Conservation (phyloP, 2,329 filamentous ascomycete species). For the Metarhizium guizhouense region DNA sequence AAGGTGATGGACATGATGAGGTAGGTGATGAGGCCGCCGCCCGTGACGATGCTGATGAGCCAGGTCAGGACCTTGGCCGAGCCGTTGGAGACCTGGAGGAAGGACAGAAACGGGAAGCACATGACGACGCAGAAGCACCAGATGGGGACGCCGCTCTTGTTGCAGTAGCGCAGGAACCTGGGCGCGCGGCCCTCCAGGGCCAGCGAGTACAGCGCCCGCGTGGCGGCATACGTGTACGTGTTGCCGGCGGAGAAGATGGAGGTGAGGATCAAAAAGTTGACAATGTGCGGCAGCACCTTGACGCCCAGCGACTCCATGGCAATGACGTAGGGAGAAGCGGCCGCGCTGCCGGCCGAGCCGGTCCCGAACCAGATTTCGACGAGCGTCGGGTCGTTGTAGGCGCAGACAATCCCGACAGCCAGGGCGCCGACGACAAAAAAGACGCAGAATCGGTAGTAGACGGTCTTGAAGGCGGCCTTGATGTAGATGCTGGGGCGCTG, state of each 20-base stretch:
- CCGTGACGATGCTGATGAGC: conserved; percentile 48
- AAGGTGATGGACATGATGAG: conserved; percentile 42
- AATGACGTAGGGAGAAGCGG: conserved; percentile 53
- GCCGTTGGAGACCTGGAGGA: conserved; percentile 40
- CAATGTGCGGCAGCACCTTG: conserved; percentile 41
- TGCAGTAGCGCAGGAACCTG: conserved; percentile 47
- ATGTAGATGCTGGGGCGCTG: conserved; percentile 53
- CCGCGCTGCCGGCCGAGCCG: conserved; percentile 33
- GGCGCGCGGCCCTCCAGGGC: conserved; percentile 40
- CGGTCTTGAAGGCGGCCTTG: conserved; percentile 60
- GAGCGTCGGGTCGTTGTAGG: conserved; percentile 53
- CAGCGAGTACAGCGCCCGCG: conserved; percentile 38
- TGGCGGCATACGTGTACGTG: conserved; percentile 40
- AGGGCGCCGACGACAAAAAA: conserved; percentile 65
- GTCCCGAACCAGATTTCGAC: conserved; percentile 35
- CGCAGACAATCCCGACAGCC: conserved; percentile 54
- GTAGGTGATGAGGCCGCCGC: conserved; percentile 53
- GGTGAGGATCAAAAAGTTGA: conserved; percentile 40
- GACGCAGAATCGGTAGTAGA: conserved; percentile 60
- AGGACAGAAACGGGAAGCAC: conserved; percentile 43
- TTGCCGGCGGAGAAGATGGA: conserved; percentile 36
- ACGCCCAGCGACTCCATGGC: conserved; percentile 47
- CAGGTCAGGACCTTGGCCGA: conserved; percentile 42
- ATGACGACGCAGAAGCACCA: conserved; percentile 47
- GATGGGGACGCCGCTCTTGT: conserved; percentile 49